Evolutionary conservation across 306 rosid species (phyloP).

Genomic region (Lagenaria siceraria): DNA sequence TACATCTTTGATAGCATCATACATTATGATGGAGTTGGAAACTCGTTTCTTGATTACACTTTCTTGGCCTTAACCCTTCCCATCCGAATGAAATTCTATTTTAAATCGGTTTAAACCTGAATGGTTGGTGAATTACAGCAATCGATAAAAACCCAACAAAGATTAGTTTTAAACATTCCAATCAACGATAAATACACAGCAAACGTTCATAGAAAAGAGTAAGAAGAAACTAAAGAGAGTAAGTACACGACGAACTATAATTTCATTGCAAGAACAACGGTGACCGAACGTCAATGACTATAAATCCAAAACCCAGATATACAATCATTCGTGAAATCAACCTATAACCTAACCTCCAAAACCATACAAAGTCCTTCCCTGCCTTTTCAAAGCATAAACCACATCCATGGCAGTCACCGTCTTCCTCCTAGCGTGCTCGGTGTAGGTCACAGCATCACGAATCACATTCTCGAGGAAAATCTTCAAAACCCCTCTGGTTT

Average conservation of each 20-base stretch:
- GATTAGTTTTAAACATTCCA: neutral
- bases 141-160: neutral
- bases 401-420: conserved; percentile 44
- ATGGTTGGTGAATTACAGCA: neutral
- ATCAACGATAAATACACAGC: neutral
- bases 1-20: too few relatives aligned
- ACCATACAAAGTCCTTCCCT: conserved; percentile 40
- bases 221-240: neutral
- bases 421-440: conserved; percentile 37
- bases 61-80: too few relatives aligned
- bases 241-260: neutral
- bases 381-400: conserved; percentile 36
- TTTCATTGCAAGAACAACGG: neutral
- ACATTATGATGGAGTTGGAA: too few relatives aligned
- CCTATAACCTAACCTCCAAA: conserved; percentile 23
- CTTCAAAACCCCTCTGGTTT: conserved; percentile 35
- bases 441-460: conserved; percentile 39
- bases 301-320: neutral
- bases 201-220: neutral
- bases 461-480: conserved; percentile 38
- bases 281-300: neutral
- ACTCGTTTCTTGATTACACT: too few relatives aligned
- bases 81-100: too few relatives aligned
- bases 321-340: neutral
- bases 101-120: neutral